Conservation (phyloP, 257 asterid genomes). For the Hygrophila difformis region DNA sequence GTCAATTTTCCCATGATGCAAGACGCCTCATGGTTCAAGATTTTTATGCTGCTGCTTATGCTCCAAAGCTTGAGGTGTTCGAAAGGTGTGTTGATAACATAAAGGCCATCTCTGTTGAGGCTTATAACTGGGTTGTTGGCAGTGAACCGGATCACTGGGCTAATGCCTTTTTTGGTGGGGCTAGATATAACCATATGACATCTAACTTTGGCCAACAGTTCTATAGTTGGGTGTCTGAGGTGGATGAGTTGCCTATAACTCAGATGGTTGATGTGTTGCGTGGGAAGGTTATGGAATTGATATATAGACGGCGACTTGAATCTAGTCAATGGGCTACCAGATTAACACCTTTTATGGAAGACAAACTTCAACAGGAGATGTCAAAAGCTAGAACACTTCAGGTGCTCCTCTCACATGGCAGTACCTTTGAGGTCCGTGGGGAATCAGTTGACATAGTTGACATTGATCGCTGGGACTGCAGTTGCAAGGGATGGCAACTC, state of each 20-base stretch:
- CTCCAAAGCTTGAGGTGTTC: slow-evolving; percentile 62
- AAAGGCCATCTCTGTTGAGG: slow-evolving; percentile 94
- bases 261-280: slow-evolving; percentile 94
- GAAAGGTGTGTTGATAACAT: slow-evolving; percentile 63
- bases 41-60: slow-evolving; percentile 83
- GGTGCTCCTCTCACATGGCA: slow-evolving; percentile 37
- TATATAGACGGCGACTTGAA: slow-evolving; percentile 64
- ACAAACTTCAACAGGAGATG: slow-evolving; percentile 65
- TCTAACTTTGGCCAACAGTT: slow-evolving; percentile 87
- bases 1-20: slow-evolving; percentile 95
- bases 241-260: slow-evolving; percentile 86
- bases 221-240: slow-evolving; percentile 92
- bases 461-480: slow-evolving; percentile 74
- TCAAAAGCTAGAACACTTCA: slow-evolving; percentile 49
- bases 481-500: slow-evolving; percentile 89
- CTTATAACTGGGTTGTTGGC: slow-evolving; percentile 68
- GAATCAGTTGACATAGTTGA: slow-evolving; percentile 59
- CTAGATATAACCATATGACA: slow-evolving; percentile 79
- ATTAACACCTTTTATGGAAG: slow-evolving; percentile 80
- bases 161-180: slow-evolving; percentile 70
- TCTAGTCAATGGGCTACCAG: slow-evolving; percentile 72
- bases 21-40: slow-evolving; percentile 95
- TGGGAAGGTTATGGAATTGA: slow-evolving; percentile 89
- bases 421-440: slow-evolving; percentile 65
- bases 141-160: slow-evolving; percentile 97